Evolutionary conservation across 257 asterid species (phyloP).

Genomic region (Lycium barbarum): DNA sequence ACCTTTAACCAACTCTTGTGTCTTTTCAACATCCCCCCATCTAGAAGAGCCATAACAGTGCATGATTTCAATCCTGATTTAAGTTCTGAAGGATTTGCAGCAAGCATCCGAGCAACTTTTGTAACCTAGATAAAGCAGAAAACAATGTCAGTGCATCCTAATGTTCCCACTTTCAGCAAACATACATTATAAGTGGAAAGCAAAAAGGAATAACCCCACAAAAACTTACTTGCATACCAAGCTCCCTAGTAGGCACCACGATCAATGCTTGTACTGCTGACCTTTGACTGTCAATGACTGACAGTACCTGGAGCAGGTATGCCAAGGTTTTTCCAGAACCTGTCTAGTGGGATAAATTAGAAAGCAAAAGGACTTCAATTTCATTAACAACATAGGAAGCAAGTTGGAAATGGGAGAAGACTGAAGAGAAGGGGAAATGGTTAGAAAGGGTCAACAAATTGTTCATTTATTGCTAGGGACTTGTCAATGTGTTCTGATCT

Average conservation of each 20-base stretch:
- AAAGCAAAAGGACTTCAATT: slow-evolving; percentile 34
- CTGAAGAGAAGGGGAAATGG: slow-evolving; percentile 23
- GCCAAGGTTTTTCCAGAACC: slow-evolving; percentile 99
- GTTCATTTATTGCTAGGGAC: slow-evolving; percentile 4
- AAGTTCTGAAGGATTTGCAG: slow-evolving; percentile 59
- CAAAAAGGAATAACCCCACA: slow-evolving; percentile 32
- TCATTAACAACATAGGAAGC: slow-evolving; percentile 31
- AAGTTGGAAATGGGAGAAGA: slow-evolving; percentile 23
- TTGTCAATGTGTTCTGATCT: not conserved
- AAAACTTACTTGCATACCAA: slow-evolving; percentile 82
- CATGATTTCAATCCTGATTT: slow-evolving; percentile 64
- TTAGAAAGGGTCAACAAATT: not conserved
- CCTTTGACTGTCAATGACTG: slow-evolving; percentile 68
- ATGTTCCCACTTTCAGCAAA: slow-evolving; percentile 9
- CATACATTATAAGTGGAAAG: not conserved
- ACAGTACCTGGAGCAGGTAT: slow-evolving; percentile 72
- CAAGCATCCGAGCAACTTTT: slow-evolving; percentile 81
- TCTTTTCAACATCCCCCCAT: slow-evolving; percentile 88
- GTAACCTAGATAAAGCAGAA: slow-evolving; percentile 63
- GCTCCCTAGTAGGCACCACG: slow-evolving; percentile 95
- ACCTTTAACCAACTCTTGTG: slow-evolving; percentile 98
- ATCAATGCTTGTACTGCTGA: slow-evolving; percentile 88
- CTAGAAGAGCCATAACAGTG: slow-evolving; percentile 92
- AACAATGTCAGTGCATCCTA: slow-evolving; percentile 16
- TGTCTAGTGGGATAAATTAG: slow-evolving; percentile 66